Evolutionary conservation across 495 filamentous ascomycete genomes (phyloP), one percentile per base, ranked within the genome.

Genomic region (Penicillium odoratum): DNA sequence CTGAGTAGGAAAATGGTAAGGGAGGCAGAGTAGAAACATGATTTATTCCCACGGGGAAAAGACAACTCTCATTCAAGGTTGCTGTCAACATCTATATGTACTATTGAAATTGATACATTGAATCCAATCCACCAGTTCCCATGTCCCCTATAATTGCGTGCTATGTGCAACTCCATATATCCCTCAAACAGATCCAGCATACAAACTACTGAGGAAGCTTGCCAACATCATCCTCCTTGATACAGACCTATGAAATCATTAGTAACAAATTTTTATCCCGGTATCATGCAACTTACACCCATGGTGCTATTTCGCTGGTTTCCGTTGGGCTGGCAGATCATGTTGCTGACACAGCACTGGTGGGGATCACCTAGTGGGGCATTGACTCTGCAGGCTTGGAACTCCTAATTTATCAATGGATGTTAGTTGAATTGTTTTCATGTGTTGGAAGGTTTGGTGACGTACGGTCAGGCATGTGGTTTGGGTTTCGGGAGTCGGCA

Each of bases 391-490:
- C 59, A 62, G 21, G 50, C 33, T 0, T 28, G 7, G 25, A 31
- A 44, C 50, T 53, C 9, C 55, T 53, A 46, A 33, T 11, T 6
- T 0, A 40, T 53, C 1, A 31, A 10, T 18, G 21, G 6, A 16
- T 16, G 25, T 42, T n/a, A 44, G 33, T 16, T 44, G 21, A 1
- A 0, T 31, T 11, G 13, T 11, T 13, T 8, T 36, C 7, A 10
- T 33, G 31, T 11, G 33, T 36, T 36, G 33, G 1, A 9, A 4
- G 5, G 25, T 8, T 48, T 10, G 15, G 6, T 42, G n/a, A 21
- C 53, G 47, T 48, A 66, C 65, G 18, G 55, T 33, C 21, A 49
- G 55, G 40, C 56, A 63, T 7, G 51, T 26, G 15, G 49, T 21
- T 18, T 51, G 29, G 36, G 51, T 33, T 16, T 60, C 55, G 1